Conservation (phyloP, 371 early-diverging fungal species). For the Catenaria anguillulae region DNA sequence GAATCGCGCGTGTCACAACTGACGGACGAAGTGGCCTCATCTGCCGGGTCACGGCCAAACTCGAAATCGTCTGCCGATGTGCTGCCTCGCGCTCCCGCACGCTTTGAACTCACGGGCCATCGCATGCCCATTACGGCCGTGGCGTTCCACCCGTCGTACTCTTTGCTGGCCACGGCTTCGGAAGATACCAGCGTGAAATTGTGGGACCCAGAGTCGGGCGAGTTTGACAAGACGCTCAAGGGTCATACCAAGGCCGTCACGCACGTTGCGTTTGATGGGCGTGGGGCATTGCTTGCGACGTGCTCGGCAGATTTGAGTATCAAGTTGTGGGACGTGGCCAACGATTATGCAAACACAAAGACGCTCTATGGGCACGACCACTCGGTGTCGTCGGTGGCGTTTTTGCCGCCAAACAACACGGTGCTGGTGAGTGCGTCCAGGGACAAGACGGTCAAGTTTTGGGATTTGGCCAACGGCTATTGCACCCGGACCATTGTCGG, state of each 20-base stretch:
- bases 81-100: conserved; percentile 70
- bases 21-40: conserved; percentile 47
- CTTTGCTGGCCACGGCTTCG: conserved; percentile 66
- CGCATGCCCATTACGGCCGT: conserved; percentile 65
- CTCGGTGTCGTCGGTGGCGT: conserved; percentile 63
- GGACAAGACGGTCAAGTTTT: conserved; percentile 74
- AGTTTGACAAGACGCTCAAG: conserved; percentile 74
- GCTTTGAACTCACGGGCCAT: conserved; percentile 55
- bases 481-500: conserved; percentile 1
- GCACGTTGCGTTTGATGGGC: conserved; percentile 62
- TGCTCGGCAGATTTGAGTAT: conserved; percentile 79
- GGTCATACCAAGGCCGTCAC: conserved; percentile 88
- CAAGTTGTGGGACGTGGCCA: conserved; percentile 74
- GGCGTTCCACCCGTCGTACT: conserved; percentile 73
- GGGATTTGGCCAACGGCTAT: conserved; percentile 73
- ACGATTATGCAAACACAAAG: conserved; percentile 68
- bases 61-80: too few relatives aligned
- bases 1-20: conserved; percentile 57
- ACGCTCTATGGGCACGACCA: conserved; percentile 87
- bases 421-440: conserved; percentile 72
- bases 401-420: conserved; percentile 46
- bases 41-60: too few relatives aligned
- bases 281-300: conserved; percentile 44
- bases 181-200: conserved; percentile 83
- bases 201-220: conserved; percentile 82